Conservation (phyloP, 163 green algal genomes). For the Chlorella variabilis region DNA sequence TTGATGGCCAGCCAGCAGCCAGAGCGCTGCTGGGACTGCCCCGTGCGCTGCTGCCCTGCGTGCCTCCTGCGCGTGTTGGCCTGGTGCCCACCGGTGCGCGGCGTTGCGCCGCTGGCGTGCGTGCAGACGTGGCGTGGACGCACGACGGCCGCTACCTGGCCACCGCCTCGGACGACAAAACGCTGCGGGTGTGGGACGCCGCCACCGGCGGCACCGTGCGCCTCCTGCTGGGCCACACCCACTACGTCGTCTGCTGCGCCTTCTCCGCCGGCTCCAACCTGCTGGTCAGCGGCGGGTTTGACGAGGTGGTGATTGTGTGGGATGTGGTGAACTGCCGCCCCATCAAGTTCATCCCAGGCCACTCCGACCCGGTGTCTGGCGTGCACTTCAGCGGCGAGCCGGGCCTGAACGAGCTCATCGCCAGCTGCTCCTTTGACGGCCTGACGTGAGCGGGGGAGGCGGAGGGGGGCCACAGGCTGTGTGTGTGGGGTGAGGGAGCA, state of each 20-base stretch:
- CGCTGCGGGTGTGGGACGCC: slow-evolving; percentile 87
- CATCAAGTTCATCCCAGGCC: slow-evolving; percentile 83
- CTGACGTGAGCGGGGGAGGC: slow-evolving; percentile 12
- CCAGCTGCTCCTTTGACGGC: slow-evolving; percentile 47
- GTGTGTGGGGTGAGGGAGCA: neutral
- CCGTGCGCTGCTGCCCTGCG: neutral
- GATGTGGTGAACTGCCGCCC: slow-evolving; percentile 71
- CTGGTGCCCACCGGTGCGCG: too few species aligned
- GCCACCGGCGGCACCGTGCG: slow-evolving; percentile 66
- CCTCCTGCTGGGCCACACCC: slow-evolving; percentile 83
- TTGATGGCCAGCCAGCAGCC: neutral
- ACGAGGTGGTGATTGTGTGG: slow-evolving; percentile 95
- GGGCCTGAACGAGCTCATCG: slow-evolving; percentile 14
- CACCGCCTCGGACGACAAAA: slow-evolving; percentile 91
- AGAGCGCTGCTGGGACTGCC: neutral
- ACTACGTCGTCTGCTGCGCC: slow-evolving; percentile 91
- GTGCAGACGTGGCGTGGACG: slow-evolving; percentile 86
- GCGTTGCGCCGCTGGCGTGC: slow-evolving; percentile 11
- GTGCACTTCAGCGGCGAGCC: slow-evolving; percentile 55
- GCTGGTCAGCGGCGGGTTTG: slow-evolving; percentile 89
- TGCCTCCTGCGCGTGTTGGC: neutral
- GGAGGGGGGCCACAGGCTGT: neutral
- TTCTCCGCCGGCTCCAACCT: slow-evolving; percentile 84
- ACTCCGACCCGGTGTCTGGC: slow-evolving; percentile 88
- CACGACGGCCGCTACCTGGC: slow-evolving; percentile 63